Percentiles rank a stretch among this genome's conserved stretches.
Evolutionary conservation across 345 rosid species (phyloP).

Genomic region (Citrus cavaleriei): DNA sequence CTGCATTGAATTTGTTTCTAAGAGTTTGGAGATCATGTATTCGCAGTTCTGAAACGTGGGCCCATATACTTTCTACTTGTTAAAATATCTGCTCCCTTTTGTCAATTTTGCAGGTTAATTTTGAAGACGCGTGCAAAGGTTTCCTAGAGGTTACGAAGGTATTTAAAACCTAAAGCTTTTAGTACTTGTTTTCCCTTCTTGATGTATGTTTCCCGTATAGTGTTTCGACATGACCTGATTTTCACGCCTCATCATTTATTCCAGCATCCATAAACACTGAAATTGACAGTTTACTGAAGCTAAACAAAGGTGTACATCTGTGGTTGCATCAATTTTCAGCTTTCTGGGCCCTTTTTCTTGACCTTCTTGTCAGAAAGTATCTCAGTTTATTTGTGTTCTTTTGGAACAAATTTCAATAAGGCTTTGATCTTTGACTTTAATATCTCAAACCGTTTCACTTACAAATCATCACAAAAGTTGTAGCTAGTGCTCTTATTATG

Average conservation of each 20-base stretch:
- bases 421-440: not conserved
- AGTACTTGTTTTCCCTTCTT: not conserved
- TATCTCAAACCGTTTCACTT: no score
- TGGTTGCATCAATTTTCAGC: not conserved
- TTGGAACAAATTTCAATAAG: not conserved
- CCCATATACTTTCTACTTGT: constrained; percentile 1
- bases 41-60: not conserved
- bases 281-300: not conserved
- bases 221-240: not conserved
- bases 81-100: constrained; percentile 7
- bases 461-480: not conserved
- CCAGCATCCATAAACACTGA: not conserved
- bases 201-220: not conserved
- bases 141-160: constrained; percentile 98
- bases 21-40: not conserved
- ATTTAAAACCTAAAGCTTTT: constrained; percentile 3
- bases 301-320: not conserved
- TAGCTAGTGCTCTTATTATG: not conserved
- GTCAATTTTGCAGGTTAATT: constrained; percentile 60
- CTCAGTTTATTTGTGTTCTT: not conserved
- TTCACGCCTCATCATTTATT: not conserved
- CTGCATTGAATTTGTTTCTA: not conserved
- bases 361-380: not conserved
- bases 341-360: not conserved
- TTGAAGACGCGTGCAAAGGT: constrained; percentile 99